These are phyloP conservation scores for Lactifluus piperatus DNA, from an alignment of 768 basidiomycete species.

Conservation along the genomic window DNA sequence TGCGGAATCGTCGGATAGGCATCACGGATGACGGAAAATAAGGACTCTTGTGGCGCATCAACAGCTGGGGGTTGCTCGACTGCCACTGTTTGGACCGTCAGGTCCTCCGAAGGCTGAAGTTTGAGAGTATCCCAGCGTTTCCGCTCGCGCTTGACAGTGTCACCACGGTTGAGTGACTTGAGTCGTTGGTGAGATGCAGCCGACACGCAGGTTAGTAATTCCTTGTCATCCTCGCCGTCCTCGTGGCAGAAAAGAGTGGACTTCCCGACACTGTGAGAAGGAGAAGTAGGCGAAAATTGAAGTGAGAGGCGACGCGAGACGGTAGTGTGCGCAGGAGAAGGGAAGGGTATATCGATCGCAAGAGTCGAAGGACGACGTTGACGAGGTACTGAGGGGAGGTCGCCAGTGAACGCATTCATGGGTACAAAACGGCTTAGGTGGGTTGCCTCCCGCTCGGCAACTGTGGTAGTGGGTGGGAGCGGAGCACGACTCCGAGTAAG, in stretches of 20 bases:
- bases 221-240: slow-evolving; percentile 39
- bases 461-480: slow-evolving; percentile 24
- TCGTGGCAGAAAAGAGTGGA: slow-evolving; percentile 29
- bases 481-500: slow-evolving; percentile 34
- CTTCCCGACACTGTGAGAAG: slow-evolving; percentile 15
- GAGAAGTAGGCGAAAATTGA: slow-evolving; percentile 54
- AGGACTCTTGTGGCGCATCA: slow-evolving; percentile 25
- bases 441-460: slow-evolving; percentile 22
- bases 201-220: slow-evolving; percentile 20
- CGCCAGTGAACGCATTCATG: slow-evolving; percentile 25
- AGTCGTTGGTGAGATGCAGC: slow-evolving; percentile 15
- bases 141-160: slow-evolving; percentile 26
- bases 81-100: slow-evolving; percentile 21
- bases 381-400: slow-evolving; percentile 12
- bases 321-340: slow-evolving; percentile 30
- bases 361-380: slow-evolving; percentile 33
- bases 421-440: slow-evolving; percentile 33
- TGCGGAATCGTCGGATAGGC: slow-evolving; percentile 66
- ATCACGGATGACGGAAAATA: slow-evolving; percentile 42
- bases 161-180: not conserved
- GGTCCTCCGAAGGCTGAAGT: slow-evolving; percentile 21
- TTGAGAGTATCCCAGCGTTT: slow-evolving; percentile 27
- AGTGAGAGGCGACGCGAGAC: slow-evolving; percentile 41
- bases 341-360: slow-evolving; percentile 30
- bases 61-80: slow-evolving; percentile 12